Evolutionary conservation across 2,329 filamentous ascomycete genomes (phyloP), one percentile per base, ranked within the genome.

Genomic region (Exophiala lecanii-corni): DNA sequence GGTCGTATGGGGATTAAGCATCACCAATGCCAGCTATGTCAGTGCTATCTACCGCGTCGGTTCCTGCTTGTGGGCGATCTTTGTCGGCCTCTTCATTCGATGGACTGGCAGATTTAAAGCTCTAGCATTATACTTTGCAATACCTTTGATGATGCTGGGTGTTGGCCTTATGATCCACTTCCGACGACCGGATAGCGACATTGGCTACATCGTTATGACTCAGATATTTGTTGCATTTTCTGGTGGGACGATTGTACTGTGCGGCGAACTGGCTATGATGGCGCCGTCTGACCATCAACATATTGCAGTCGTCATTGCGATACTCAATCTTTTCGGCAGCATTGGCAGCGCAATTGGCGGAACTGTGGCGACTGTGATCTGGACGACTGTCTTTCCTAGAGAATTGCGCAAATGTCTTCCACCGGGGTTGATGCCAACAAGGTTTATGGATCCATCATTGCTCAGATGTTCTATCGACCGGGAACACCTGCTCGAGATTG

Each of bases 221-320:
- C 73, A 76, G 53, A 67, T 76, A 47, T 66, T 77, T 51, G 70
- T 75, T 44, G 71, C 73, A 16, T 59, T 74, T 45, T 66, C 67
- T n/a, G 72, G 72, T 10, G 69, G 69, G 44, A 69, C 70, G 21
- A 63, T 75, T 12, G 67, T 75, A 30, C 66, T 76, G 50, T 66
- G 67, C 49, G 64, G 74, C 53, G 72, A 81, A 53, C 69, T 81
- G 39, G 73, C 76, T 9, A 69, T 79, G 26, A 73, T 80, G 57
- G 67, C 73, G 1, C 68, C 71, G 3, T 70, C 72, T 9, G 65
- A 65, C 31, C 75, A 78, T 43, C 65, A 72, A 44, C 65, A 76
- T 43, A 62, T 78, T 13, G 72, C 75, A 10, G 55, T 59, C 30
- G 47, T 62, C 16, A 28, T 64, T 77, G 47, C 50, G 13, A 32